These are phyloP conservation scores for Thermoascus crustaceus DNA, from an alignment of 2,329 filamentous ascomycete species.

Conservation along the genomic window DNA sequence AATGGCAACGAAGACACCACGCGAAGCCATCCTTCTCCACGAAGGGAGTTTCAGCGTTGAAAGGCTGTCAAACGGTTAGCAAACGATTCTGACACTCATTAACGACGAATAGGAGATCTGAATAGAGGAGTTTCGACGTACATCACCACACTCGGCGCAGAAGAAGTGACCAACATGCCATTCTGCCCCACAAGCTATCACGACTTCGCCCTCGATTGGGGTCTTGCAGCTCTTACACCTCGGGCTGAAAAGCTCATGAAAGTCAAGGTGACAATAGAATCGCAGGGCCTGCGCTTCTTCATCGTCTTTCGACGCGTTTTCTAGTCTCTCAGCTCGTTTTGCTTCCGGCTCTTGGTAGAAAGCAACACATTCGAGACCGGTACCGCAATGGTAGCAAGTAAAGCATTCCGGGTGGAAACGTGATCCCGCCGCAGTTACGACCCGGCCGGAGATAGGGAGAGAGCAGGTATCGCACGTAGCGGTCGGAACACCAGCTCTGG, in stretches of 20 bases:
- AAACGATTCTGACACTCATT: background rate
- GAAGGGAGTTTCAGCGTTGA: slow-evolving; percentile 62
- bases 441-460: slow-evolving; percentile 78
- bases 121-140: slow-evolving; percentile 21
- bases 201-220: slow-evolving; percentile 89
- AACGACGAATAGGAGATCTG: background rate
- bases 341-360: slow-evolving; percentile 86
- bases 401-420: slow-evolving; percentile 95
- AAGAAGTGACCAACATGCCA: slow-evolving; percentile 99
- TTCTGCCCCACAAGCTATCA: slow-evolving; percentile 86
- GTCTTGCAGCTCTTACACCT: slow-evolving; percentile 94
- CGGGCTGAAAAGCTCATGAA: slow-evolving; percentile 88
- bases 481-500: slow-evolving; percentile 47
- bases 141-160: slow-evolving; percentile 93
- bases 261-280: slow-evolving; percentile 98
- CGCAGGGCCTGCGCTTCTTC: slow-evolving; percentile 57
- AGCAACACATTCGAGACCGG: slow-evolving; percentile 84
- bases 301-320: slow-evolving; percentile 55
- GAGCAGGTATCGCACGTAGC: slow-evolving; percentile 79
- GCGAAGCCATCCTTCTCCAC: slow-evolving; percentile 97
- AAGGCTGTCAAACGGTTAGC: slow-evolving; percentile 38
- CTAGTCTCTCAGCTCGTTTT: slow-evolving; percentile 61
- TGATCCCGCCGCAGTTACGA: slow-evolving; percentile 71
- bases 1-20: slow-evolving; percentile 92
- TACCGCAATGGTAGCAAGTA: slow-evolving; percentile 77